A percentile compares a stretch with the other conserved stretches of the same genome.
Conservation (phyloP, 2,329 filamentous ascomycete species). For the Cadophora sp. region DNA sequence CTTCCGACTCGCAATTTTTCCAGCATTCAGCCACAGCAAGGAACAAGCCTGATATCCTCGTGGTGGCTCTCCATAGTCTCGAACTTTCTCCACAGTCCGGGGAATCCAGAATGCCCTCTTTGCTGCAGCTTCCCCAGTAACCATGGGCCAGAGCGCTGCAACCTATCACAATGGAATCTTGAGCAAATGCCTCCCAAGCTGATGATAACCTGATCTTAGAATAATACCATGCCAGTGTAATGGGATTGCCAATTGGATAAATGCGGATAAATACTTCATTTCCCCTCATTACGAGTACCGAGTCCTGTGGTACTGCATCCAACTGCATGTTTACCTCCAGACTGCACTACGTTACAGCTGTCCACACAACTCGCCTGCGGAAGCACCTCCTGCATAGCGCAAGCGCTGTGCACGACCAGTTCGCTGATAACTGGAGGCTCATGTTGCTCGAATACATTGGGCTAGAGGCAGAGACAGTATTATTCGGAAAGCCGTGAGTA, state of each 20-base stretch:
- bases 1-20: neutral
- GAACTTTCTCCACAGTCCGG: neutral
- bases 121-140: neutral
- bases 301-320: neutral
- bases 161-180: neutral
- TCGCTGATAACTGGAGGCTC: slow-evolving; percentile 1
- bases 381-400: slow-evolving; percentile 10
- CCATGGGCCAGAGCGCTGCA: neutral
- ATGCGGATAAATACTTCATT: neutral
- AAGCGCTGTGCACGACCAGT: neutral
- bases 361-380: neutral
- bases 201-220: neutral
- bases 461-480: neutral
- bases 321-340: neutral
- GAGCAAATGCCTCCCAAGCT: neutral
- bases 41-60: neutral
- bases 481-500: neutral
- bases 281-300: slow-evolving; percentile 3
- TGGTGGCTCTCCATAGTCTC: neutral
- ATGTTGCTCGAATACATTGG: neutral
- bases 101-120: slow-evolving; percentile 8
- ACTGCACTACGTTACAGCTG: neutral
- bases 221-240: neutral
- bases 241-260: neutral
- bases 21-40: neutral